A percentile compares a stretch with the other conserved stretches of the same genome.
Evolutionary conservation across 495 filamentous ascomycete genomes (phyloP).

Genomic region (Letharia lupina): DNA sequence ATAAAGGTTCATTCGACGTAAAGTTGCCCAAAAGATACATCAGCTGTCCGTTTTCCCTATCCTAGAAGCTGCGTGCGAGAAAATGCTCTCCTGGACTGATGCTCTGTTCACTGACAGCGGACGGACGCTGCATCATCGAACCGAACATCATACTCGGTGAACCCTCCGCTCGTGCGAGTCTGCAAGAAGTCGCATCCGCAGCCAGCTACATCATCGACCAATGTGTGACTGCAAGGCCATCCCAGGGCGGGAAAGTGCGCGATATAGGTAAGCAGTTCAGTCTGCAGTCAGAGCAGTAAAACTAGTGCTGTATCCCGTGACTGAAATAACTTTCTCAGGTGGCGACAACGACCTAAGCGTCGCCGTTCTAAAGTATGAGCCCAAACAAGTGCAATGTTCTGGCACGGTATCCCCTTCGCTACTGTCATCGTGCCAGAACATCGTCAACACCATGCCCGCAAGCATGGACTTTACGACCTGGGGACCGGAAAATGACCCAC

Average conservation of each 20-base stretch:
- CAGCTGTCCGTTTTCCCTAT: neutral
- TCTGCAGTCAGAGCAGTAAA: neutral
- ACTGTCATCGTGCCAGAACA: neutral
- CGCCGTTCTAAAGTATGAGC: neutral
- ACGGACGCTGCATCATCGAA: neutral
- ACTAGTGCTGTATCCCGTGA: neutral
- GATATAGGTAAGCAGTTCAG: neutral
- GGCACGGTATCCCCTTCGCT: neutral
- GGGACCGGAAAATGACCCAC: neutral
- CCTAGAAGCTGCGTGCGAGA: neutral
- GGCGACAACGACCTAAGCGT: neutral
- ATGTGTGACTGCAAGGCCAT: neutral
- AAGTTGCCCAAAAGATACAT: conserved; percentile 3
- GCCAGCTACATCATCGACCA: neutral
- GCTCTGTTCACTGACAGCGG: neutral
- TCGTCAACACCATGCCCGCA: neutral
- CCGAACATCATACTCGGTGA: neutral
- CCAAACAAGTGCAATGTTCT: neutral
- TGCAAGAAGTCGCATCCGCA: neutral
- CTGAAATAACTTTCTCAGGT: neutral
- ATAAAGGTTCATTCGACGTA: neutral
- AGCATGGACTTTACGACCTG: neutral
- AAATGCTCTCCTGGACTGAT: neutral
- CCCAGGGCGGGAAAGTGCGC: neutral
- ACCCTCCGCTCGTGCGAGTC: neutral